Evolutionary conservation across 192 early-diverging fungal species (phyloP), one percentile per base, ranked within the genome.

Genomic region (Umbelopsis ramanniana): DNA sequence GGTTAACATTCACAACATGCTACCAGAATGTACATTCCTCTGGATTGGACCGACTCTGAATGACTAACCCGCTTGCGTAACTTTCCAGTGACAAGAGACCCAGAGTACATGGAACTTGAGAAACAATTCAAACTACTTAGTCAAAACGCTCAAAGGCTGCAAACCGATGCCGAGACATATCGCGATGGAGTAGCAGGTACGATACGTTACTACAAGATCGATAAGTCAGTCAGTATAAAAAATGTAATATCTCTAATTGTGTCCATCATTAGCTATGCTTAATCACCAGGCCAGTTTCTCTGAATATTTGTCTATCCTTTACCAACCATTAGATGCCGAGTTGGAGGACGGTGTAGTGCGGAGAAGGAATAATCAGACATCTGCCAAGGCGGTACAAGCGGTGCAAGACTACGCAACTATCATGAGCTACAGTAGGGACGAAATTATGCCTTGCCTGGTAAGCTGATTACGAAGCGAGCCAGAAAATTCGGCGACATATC

Each of bases 91-190:
- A 87, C 57, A 11, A 68, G 52, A 21, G 78, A 79, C 52, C 53
- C 66, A 8, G 93, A 94, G 21, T 96, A 84, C 76, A 75, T 81
- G 48, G 85, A 85, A 35, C 81, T 90, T 6, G 89, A 90, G 72
- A 72, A 69, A 45, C 80, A 82, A 40, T 92, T 96, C 70, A 86
- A 91, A 46, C 79, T 86, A 21, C 70, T 90, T 69, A 85, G 89
- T 35, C 74, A 75, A 8, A 71, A 79, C 5, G 86, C 88, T 17
- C 80, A 84, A 72, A 80, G 82, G 50, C 81, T 96, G n/a, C 76
- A 82, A 19, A 83, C 81, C 17, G 90, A 93, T 71, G 84, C 92
- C 14, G 79, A 88, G 45, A 84, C 88, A 75, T 94, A 92, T 75
- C 84, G 87, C 22, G 87, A 90, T 69, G 81, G 79, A 71, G 78